phyloP scores from a whole-genome alignment of 148 eudicot species.

The Camellia lanceoleosa region DNA sequence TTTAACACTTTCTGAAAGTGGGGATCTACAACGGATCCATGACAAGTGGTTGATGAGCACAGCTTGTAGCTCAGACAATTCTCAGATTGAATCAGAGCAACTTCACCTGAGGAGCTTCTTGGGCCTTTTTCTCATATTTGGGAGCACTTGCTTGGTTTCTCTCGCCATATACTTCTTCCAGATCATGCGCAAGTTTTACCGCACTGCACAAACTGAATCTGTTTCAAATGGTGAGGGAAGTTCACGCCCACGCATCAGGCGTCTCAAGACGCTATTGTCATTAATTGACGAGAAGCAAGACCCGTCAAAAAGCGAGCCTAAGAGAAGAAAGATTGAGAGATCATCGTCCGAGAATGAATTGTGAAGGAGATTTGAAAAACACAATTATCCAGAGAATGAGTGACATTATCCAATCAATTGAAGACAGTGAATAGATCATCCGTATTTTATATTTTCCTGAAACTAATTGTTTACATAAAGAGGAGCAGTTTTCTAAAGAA shows the following conservation, averaged over 20 bases:
- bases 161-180: slow-evolving; percentile 57
- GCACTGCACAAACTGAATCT: slow-evolving; percentile 20
- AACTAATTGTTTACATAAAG: not conserved
- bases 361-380: slow-evolving; percentile 22
- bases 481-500: not conserved
- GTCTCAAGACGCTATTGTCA: slow-evolving; percentile 54
- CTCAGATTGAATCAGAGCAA: slow-evolving; percentile 80
- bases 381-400: slow-evolving; percentile 18
- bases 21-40: slow-evolving; percentile 90
- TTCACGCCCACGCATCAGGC: slow-evolving; percentile 40
- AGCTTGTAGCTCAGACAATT: slow-evolving; percentile 59
- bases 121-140: slow-evolving; percentile 83
- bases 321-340: slow-evolving; percentile 46
- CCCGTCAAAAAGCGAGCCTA: slow-evolving; percentile 40
- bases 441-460: not conserved
- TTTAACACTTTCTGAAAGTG: slow-evolving; percentile 71
- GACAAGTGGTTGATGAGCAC: slow-evolving; percentile 84
- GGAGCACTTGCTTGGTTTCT: slow-evolving; percentile 62
- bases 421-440: not conserved
- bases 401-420: slow-evolving; percentile 14
- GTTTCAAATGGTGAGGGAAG: slow-evolving; percentile 29
- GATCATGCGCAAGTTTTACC: slow-evolving; percentile 41
- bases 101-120: slow-evolving; percentile 80
- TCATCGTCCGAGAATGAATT: slow-evolving; percentile 29
- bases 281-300: slow-evolving; percentile 79